phyloP scores from a whole-genome alignment of 2,329 filamentous ascomycete genomes.

The Exophiala alcalophila region DNA sequence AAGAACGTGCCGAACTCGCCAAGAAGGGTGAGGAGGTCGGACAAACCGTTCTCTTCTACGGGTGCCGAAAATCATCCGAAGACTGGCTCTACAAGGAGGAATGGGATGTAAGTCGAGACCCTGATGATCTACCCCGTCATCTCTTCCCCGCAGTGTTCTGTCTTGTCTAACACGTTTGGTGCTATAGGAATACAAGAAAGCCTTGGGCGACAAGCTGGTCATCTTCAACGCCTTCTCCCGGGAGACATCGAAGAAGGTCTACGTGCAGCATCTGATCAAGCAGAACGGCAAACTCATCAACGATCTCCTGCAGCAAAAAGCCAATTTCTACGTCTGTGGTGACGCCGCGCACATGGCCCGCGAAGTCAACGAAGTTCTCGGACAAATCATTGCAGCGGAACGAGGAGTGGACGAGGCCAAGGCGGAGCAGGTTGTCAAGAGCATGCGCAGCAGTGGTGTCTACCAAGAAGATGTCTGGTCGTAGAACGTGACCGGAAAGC shows the following conservation, averaged over 20 bases:
- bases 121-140: constrained; percentile 7
- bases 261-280: constrained; percentile 89
- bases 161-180: constrained; percentile 25
- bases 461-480: constrained; percentile 85
- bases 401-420: constrained; percentile 78
- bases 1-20: constrained; percentile 83
- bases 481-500: too few species aligned
- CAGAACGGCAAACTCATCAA: constrained; percentile 82
- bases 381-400: constrained; percentile 80
- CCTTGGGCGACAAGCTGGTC: constrained; percentile 83
- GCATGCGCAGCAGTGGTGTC: constrained; percentile 89
- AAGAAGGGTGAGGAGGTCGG: constrained; percentile 79
- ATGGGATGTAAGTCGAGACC: constrained; percentile 70
- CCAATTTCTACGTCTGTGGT: constrained; percentile 97
- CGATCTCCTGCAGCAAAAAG: constrained; percentile 76
- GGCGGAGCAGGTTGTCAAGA: constrained; percentile 94
- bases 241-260: constrained; percentile 82
- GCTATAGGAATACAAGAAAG: constrained; percentile 72
- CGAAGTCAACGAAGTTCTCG: constrained; percentile 84
- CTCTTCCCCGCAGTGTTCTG: constrained; percentile 4
- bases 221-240: constrained; percentile 95
- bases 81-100: constrained; percentile 91
- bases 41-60: constrained; percentile 88
- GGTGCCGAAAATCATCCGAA: constrained; percentile 81
- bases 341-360: constrained; percentile 97